phyloP scores from a whole-genome alignment of 495 filamentous ascomycete genomes.

The Xylaria palmicola region DNA sequence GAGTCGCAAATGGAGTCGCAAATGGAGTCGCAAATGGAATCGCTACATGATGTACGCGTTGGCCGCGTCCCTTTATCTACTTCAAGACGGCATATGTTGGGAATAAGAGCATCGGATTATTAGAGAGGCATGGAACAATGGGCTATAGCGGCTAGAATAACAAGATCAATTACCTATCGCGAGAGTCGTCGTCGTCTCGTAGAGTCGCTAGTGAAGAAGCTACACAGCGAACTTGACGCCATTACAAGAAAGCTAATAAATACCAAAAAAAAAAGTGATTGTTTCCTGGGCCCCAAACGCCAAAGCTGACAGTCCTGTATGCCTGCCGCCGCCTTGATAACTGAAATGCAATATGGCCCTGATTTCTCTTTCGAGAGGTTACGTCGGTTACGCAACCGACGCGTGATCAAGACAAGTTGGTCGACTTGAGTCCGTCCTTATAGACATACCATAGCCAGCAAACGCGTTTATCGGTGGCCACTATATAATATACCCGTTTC shows the following conservation, averaged over 20 bases:
- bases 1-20: background rate
- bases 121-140: background rate
- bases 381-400: background rate
- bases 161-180: background rate
- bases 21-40: background rate
- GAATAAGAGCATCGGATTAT: background rate
- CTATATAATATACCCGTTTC: too few relatives aligned
- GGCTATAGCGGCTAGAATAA: background rate
- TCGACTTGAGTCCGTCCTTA: background rate
- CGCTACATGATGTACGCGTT: background rate
- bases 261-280: too few relatives aligned
- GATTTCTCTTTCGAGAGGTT: background rate
- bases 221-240: background rate
- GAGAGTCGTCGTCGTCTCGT: background rate
- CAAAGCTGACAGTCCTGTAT: background rate
- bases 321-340: background rate
- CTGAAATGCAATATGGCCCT: background rate
- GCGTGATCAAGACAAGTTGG: background rate
- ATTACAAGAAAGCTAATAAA: background rate
- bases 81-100: background rate
- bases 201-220: background rate
- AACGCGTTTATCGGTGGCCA: too few relatives aligned
- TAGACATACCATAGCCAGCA: too few relatives aligned
- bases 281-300: constrained; percentile 8
- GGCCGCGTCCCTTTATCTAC: background rate